phyloP scores from a whole-genome alignment of 148 eudicot genomes.

The Rheum nobile region DNA sequence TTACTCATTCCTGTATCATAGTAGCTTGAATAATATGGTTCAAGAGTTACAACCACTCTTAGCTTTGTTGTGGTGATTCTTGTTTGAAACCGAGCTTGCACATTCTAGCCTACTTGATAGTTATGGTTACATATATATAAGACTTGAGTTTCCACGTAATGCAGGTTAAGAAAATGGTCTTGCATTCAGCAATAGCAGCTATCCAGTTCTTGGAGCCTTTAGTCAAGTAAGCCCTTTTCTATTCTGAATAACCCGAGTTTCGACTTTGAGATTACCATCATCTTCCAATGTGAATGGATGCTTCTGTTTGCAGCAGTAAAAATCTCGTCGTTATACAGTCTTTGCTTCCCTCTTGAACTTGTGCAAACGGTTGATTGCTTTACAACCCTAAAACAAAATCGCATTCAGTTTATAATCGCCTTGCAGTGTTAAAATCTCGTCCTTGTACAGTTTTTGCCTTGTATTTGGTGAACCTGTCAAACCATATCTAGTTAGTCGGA shows the following conservation, averaged over 20 bases:
- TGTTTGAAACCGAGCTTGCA: background rate
- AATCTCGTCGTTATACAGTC: background rate
- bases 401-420: too few relatives aligned
- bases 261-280: background rate
- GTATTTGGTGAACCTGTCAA: too few relatives aligned
- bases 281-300: background rate
- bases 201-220: constrained; percentile 1
- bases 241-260: background rate
- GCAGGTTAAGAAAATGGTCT: constrained; percentile 7
- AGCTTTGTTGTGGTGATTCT: too few relatives aligned
- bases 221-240: background rate
- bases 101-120: background rate
- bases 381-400: too few relatives aligned
- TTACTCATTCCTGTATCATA: background rate
- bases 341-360: background rate
- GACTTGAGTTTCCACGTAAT: background rate
- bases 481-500: too few relatives aligned
- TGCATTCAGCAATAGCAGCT: background rate
- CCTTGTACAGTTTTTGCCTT: too few relatives aligned
- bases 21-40: background rate
- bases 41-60: background rate
- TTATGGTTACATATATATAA: background rate
- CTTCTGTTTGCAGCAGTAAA: background rate
- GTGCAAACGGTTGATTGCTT: background rate
- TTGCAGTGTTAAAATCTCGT: too few relatives aligned